Evolutionary conservation across 1,284 basidiomycete genomes (phyloP), one percentile per base, ranked within the genome.

Genomic region (Marasmius fiardii): DNA sequence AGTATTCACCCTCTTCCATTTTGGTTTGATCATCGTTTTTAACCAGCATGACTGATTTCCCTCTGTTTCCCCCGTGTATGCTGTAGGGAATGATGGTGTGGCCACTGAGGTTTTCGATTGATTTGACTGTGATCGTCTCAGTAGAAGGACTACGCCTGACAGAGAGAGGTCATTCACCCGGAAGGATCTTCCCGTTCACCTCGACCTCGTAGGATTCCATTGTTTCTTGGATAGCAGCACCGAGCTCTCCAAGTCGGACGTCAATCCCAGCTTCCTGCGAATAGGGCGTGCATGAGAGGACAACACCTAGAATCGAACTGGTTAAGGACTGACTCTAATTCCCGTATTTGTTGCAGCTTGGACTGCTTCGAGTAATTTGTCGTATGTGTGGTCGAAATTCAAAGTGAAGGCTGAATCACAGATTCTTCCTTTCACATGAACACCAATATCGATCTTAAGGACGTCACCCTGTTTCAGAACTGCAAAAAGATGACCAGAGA

Each of bases 171-270:
- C 18, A 44, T 33, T 54, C 55, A 95, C 94, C 92, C 58, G 90
- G 93, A 63, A 88, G 81, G 20, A 88, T 81, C 69, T 95, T 94
- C 37, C 93, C 91, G 28, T 86, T 80, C 20, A 95, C 85, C 67
- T 95, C 93, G 18, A 99, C 95, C 70, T 99, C 97, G 68, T 98
- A 98, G 4, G 92, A 94, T 70, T 98, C 95, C 97, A 99, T 99
- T 2, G 95, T 95, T 72, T 99, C 97, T 70, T 99, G 96, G 58
- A 99, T 95, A 39, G 84, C 82, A 0, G 86, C 95, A 6, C 89
- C 97, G 37, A 99, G 82, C 68, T 99, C 96, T 58, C 94, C 95
- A 48, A 99, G 79, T 45, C 95, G 85, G 1, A 92, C 93, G 66
- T 99, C 97, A 64, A 99, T 98, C 3, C 97, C 97, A 6, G 96